Conservation (phyloP, 2,329 filamentous ascomycete species). For the Fusarium phyllophilum region DNA sequence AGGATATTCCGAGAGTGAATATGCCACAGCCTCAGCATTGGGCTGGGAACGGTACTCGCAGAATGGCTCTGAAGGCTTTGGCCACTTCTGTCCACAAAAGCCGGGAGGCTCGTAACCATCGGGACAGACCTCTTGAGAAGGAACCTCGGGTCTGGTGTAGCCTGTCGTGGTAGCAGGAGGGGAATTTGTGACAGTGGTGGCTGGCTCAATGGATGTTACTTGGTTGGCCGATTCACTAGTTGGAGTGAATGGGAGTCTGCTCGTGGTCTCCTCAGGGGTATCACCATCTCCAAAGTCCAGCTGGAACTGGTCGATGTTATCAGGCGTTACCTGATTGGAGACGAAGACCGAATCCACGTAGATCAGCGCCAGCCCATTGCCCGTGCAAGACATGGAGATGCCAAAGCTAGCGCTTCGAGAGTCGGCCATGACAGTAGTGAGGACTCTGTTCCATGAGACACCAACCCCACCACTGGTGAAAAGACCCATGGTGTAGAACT, state of each 20-base stretch:
- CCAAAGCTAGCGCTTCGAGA: neutral
- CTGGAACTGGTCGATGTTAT: conserved; percentile 8
- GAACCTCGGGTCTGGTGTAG: neutral
- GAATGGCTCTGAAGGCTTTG: neutral
- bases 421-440: conserved; percentile 1
- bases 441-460: conserved; percentile 2
- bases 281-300: neutral
- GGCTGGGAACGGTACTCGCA: neutral
- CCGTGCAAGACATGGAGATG: conserved; percentile 6
- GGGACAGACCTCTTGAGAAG: neutral
- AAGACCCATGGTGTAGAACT: neutral
- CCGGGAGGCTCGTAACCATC: neutral
- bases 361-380: neutral
- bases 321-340: conserved; percentile 15
- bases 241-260: neutral
- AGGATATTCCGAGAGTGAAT: neutral
- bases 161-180: neutral
- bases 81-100: neutral
- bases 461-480: neutral
- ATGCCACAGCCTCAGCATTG: neutral
- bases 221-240: neutral
- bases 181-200: neutral
- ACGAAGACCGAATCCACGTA: conserved; percentile 23
- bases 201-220: neutral
- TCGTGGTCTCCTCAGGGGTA: neutral